Conservation (phyloP, 176 grass and related monocot species). For the Cocos nucifera region DNA sequence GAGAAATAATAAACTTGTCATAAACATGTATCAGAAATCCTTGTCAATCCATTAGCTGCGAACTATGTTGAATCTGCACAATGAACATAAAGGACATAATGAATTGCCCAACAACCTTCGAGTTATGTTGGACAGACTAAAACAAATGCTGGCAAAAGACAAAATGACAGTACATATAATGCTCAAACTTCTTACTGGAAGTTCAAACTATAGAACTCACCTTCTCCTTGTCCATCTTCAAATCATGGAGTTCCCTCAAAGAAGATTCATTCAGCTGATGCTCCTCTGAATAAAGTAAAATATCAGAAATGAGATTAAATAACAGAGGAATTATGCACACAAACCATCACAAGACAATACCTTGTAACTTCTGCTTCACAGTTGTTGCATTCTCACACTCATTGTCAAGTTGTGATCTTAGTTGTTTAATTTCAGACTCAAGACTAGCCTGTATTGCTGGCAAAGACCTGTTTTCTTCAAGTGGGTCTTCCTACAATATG, state of each 20-base stretch:
- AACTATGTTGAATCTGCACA: too few relatives aligned
- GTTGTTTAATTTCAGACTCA: conserved; percentile 73
- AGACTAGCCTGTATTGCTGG: conserved; percentile 34
- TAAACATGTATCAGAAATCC: too few relatives aligned
- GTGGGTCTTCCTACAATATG: conserved; percentile 44
- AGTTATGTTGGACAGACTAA: not conserved
- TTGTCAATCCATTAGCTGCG: too few relatives aligned
- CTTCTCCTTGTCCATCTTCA: conserved; percentile 54
- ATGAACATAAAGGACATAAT: not conserved
- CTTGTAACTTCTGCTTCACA: conserved; percentile 51
- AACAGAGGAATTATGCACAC: conserved; percentile 1
- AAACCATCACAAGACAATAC: conserved; percentile 27
- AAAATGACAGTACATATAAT: not conserved
- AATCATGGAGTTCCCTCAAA: conserved; percentile 59
- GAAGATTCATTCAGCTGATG: conserved; percentile 47
- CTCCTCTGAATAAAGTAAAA: conserved; percentile 46
- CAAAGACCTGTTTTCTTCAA: conserved; percentile 37
- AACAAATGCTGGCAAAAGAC: not conserved
- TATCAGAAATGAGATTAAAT: conserved; percentile 18
- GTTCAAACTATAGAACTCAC: conserved; percentile 22
- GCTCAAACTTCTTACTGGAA: not conserved
- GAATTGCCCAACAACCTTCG: not conserved
- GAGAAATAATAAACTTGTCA: too few relatives aligned
- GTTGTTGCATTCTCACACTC: conserved; percentile 42
- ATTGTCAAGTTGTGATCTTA: conserved; percentile 48